Base-by-base conservation (phyloP, 176 grass and related monocot genomes). In the Hordeum vulgare region DNA sequence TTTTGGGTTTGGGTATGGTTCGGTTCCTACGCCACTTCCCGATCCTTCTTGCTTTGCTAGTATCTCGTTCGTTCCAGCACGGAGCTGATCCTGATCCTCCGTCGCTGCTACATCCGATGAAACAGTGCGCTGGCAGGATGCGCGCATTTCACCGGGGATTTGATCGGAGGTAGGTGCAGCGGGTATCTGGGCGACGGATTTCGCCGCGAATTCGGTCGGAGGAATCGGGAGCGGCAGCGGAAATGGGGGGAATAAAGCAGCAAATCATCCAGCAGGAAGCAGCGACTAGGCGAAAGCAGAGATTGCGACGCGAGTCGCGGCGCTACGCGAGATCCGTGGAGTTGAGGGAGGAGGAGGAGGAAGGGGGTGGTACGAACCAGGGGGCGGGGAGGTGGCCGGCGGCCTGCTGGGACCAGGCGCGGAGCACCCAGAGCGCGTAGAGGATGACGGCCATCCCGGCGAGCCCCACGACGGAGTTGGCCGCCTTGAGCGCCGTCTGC, bases 361-460 rank as follows among this genome's bases (percentile, higher is more conserved):
- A 49, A 17, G 24, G 5, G 17, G 5, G 28, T 10, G 20, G 67
- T 73, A 99, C 93, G 91, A 99, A 99, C 97, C 97, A 99, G 11
- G 97, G 93, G 33, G 80, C 83, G 53, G 84, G 45, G 71, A 62
- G 40, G 15, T 39, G 68, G n/a, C 21, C 41, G 44, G 76, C 74
- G 64, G 87, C 66, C 53, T 94, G 78, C 71, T 53, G 86, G 70
- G 13, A 89, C 97, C 97, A 99, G 31, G 66, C 86, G 33, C 97
- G 87, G 73, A 96, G 76, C 91, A 99, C 92, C 97, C 97, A 99
- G 74, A 99, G 97, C 25, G 97, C 88, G 83, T 96, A 94, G 60
- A 99, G 97, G 80, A 99, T 99, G 89, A 99, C 76, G 49, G 89
- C 97, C 93, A 90, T 99, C 29, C 97, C 97, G 71, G 91, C 88